Conservation (phyloP, 495 filamentous ascomycete species). For the Chaetomium tenue region DNA sequence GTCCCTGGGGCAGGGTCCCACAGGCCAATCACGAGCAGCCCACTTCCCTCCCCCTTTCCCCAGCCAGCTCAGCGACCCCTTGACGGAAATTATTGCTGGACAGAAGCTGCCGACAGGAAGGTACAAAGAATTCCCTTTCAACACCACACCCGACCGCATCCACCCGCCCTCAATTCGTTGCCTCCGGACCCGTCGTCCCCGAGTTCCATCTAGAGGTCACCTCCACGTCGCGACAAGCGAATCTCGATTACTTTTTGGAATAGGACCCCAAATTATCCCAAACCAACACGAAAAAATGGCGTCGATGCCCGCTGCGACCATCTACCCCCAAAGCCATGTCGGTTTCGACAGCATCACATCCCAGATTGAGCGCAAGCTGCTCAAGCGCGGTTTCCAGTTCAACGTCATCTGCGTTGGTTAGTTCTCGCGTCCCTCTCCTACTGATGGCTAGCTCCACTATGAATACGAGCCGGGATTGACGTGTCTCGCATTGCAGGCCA, state of each 20-base stretch:
- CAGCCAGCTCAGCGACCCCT: slow-evolving; percentile 36
- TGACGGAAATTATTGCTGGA: slow-evolving; percentile 52
- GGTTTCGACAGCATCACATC: slow-evolving; percentile 99
- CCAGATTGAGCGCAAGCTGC: slow-evolving; percentile 97
- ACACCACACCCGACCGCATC: slow-evolving; percentile 25
- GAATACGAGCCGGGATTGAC: slow-evolving; percentile 38
- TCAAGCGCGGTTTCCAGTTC: slow-evolving; percentile 99
- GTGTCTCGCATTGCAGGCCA: slow-evolving; percentile 65
- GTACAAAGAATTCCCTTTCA: slow-evolving; percentile 35
- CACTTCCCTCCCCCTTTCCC: slow-evolving; percentile 45
- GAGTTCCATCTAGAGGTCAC: slow-evolving; percentile 16
- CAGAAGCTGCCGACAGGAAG: slow-evolving; percentile 39
- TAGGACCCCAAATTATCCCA: slow-evolving; percentile 28
- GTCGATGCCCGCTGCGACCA: slow-evolving; percentile 46
- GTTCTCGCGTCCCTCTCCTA: slow-evolving; percentile 40
- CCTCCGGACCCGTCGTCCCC: not conserved
- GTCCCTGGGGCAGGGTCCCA: slow-evolving; percentile 38
- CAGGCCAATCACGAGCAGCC: slow-evolving; percentile 42
- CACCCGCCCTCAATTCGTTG: slow-evolving; percentile 20
- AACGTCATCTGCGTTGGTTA: slow-evolving; percentile 99
- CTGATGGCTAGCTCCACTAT: slow-evolving; percentile 15
- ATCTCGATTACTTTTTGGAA: slow-evolving; percentile 46
- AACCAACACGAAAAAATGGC: slow-evolving; percentile 44
- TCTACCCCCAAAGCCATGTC: slow-evolving; percentile 95
- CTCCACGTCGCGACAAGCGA: slow-evolving; percentile 19